These are phyloP conservation scores for Capsicum baccatum DNA, from an alignment of 257 asterid genomes.

Conservation along the genomic window DNA sequence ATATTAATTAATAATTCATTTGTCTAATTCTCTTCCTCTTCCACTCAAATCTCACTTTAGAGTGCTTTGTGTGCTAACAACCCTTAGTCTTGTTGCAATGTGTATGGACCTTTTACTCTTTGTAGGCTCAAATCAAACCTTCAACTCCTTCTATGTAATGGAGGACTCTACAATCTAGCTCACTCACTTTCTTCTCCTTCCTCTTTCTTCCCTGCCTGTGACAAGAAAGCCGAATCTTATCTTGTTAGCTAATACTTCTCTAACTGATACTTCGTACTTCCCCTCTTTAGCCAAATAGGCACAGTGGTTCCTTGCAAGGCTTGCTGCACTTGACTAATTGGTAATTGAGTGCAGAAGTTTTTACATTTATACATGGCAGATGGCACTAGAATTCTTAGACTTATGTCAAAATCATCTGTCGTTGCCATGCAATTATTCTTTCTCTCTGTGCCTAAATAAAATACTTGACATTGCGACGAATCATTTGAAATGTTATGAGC, in stretches of 20 bases:
- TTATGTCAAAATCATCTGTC: not conserved
- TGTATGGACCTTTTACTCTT: not conserved
- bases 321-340: not conserved
- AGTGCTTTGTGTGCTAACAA: not conserved
- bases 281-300: not conserved
- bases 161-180: not conserved
- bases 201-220: not conserved
- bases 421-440: not conserved
- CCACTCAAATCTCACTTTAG: not conserved
- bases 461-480: not conserved
- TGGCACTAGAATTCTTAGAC: not conserved
- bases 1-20: not conserved
- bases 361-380: not conserved
- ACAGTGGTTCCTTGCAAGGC: not conserved
- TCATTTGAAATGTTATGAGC: not conserved
- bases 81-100: not conserved
- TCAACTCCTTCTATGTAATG: not conserved
- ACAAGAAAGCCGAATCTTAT: not conserved
- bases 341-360: not conserved
- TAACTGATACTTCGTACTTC: not conserved
- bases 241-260: constrained; percentile 4
- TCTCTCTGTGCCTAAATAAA: not conserved
- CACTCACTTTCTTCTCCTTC: not conserved
- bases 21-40: not conserved
- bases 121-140: not conserved